Conservation (phyloP, 2,329 filamentous ascomycete species). For the Cladosporium halotolerans region DNA sequence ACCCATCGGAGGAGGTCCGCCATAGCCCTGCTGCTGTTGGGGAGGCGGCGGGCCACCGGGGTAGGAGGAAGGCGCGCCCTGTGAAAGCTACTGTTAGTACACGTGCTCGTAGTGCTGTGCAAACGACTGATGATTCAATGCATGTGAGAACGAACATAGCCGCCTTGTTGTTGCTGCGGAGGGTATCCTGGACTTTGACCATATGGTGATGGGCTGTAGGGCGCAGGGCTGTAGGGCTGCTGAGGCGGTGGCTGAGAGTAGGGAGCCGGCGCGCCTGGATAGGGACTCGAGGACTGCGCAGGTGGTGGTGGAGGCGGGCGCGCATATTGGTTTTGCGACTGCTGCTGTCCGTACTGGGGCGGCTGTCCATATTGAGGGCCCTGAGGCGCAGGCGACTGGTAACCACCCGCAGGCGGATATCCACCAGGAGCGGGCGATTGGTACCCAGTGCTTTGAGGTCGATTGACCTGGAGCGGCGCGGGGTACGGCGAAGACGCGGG, state of each 20-base stretch:
- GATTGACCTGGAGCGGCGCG: conserved; percentile 30
- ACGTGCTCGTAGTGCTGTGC: background rate
- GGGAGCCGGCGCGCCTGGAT: conserved; percentile 16
- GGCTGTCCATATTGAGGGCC: conserved; percentile 12
- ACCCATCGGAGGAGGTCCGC: conserved; percentile 26
- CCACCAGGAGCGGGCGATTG: conserved; percentile 29
- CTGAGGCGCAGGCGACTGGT: conserved; percentile 16
- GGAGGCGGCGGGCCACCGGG: conserved; percentile 24
- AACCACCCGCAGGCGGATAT: conserved; percentile 14
- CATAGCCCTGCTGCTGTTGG: conserved; percentile 30
- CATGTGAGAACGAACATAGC: conserved; percentile 27
- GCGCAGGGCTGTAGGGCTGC: conserved; percentile 16
- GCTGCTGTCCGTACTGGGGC: conserved; percentile 17
- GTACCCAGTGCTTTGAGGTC: conserved; percentile 14
- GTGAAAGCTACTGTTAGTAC: conserved; percentile 14
- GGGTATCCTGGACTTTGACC: conserved; percentile 25
- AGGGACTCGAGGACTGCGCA: conserved; percentile 5
- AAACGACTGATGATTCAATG: background rate
- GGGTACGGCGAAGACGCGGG: conserved; percentile 32
- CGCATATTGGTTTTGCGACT: conserved; percentile 22
- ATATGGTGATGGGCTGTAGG: conserved; percentile 24
- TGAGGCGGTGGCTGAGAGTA: conserved; percentile 14
- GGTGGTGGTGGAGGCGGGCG: conserved; percentile 25
- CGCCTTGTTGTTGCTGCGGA: conserved; percentile 24
- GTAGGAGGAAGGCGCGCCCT: conserved; percentile 20